Evolutionary conservation across 768 basidiomycete species (phyloP).

Genomic region (Antrodiella citrinella): DNA sequence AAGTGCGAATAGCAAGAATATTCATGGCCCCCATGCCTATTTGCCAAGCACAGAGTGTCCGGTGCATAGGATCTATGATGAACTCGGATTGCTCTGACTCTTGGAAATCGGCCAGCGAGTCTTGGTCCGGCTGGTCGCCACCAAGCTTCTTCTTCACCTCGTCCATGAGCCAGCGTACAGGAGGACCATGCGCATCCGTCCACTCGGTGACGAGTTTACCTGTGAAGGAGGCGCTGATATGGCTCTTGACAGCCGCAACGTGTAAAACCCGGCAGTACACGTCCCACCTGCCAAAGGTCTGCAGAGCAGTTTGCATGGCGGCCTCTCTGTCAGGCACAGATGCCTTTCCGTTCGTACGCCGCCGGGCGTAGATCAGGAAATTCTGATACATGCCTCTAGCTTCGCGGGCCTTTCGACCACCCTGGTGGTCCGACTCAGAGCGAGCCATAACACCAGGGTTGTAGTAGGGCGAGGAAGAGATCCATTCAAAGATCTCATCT

Average conservation of each 20-base stretch:
- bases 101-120: not conserved
- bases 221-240: conserved; percentile 14
- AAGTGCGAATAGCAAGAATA: conserved; percentile 10
- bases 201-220: conserved; percentile 17
- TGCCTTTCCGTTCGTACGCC: conserved; percentile 3
- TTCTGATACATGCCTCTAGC: conserved; percentile 51
- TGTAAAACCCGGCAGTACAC: conserved; percentile 16
- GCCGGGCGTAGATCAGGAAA: conserved; percentile 44
- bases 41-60: conserved; percentile 14
- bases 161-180: conserved; percentile 17
- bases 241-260: conserved; percentile 20
- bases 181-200: conserved; percentile 17
- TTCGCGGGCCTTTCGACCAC: conserved; percentile 34
- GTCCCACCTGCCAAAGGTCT: conserved; percentile 16
- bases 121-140: not conserved
- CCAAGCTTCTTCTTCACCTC: conserved; percentile 14
- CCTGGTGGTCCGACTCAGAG: conserved; percentile 18
- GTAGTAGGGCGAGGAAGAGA: conserved; percentile 45
- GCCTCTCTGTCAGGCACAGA: not conserved
- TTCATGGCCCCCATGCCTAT: conserved; percentile 10
- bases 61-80: conserved; percentile 3
- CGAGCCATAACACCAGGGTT: conserved; percentile 29
- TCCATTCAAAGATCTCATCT: conserved; percentile 51
- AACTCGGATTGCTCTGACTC: not conserved
- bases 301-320: conserved; percentile 9